Base-by-base conservation (phyloP, 768 basidiomycete genomes). In the Xerocomellus amylosporus region DNA sequence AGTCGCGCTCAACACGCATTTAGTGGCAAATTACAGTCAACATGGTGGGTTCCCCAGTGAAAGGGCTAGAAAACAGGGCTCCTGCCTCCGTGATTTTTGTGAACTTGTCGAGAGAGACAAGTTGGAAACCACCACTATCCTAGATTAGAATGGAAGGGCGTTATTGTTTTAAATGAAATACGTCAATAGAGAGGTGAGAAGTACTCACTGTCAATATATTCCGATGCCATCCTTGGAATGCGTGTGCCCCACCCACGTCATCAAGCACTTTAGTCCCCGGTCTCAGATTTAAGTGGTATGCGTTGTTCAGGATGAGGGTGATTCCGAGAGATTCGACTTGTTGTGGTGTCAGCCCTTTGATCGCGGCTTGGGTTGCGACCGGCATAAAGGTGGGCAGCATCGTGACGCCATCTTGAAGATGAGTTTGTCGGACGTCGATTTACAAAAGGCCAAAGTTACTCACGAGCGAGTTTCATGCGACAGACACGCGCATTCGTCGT, bases 371-470 rank as follows among this genome's bases (percentile, higher is more conserved):
- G 5, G 93, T 95, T 3, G 91, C 92, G 9, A 94, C 91, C 4
- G 92, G 93, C 93, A 94, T 95, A 63, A 95, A 95, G 0, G 92
- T 91, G 2, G 92, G 92, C 19, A 93, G 74, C 77, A 87, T 83
- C 2, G 91, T 93, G 37, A 80, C 74, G 9, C 90, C 90, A 74
- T 93, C 90, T 91, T 56, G 22, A 59, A 19, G 42, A 31, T 19
- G 3, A 46, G 42, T 39, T 48, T 41, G 51, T 57, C 46, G 46
- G 22, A 17, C 19, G 46, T 46, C 22, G 33, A 39, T n/a, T 44
- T 46, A 34, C 4, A 57, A 51, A 53, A 55, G 31, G 52, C 13
- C 54, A 41, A 38, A 2, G 1, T 15, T 17, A 57, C 86, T 67
- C 67, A 88, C 92, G 92, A 51, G 87, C 77, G 42, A 95, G 79